These are phyloP conservation scores for Cytospora schulzeri DNA, from an alignment of 2,329 filamentous ascomycete species.

Conservation along the genomic window DNA sequence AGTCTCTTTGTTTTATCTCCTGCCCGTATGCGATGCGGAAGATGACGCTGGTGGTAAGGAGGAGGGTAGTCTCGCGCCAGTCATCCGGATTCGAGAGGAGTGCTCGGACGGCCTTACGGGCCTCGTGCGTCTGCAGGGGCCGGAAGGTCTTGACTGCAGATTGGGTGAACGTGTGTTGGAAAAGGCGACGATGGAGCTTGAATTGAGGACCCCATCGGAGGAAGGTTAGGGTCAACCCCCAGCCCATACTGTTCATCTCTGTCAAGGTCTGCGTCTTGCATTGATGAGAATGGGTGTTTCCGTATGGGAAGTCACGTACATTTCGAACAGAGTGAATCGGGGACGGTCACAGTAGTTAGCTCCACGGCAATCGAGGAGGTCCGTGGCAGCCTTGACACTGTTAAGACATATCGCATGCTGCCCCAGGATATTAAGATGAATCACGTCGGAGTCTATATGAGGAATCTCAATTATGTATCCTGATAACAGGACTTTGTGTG, in stretches of 20 bases:
- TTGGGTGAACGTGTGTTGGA: slow-evolving; percentile 45
- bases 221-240: slow-evolving; percentile 47
- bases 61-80: slow-evolving; percentile 32
- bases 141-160: slow-evolving; percentile 37
- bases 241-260: slow-evolving; percentile 39
- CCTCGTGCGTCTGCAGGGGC: slow-evolving; percentile 38
- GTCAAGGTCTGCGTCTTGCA: slow-evolving; percentile 6
- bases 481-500: not conserved
- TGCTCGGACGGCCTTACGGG: slow-evolving; percentile 34
- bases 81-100: slow-evolving; percentile 29
- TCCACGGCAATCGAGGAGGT: slow-evolving; percentile 42
- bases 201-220: slow-evolving; percentile 43
- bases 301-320: slow-evolving; percentile 29
- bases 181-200: slow-evolving; percentile 43
- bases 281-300: not conserved
- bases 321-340: slow-evolving; percentile 41
- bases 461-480: slow-evolving; percentile 13
- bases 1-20: slow-evolving; percentile 30
- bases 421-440: slow-evolving; percentile 36
- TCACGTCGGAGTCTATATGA: slow-evolving; percentile 34
- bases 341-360: slow-evolving; percentile 42
- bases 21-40: slow-evolving; percentile 34
- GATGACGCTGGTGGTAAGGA: slow-evolving; percentile 34
- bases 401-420: slow-evolving; percentile 41
- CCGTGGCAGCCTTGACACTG: slow-evolving; percentile 38